Evolutionary conservation across 2,329 filamentous ascomycete genomes (phyloP).

Genomic region (Coniella vitis): DNA sequence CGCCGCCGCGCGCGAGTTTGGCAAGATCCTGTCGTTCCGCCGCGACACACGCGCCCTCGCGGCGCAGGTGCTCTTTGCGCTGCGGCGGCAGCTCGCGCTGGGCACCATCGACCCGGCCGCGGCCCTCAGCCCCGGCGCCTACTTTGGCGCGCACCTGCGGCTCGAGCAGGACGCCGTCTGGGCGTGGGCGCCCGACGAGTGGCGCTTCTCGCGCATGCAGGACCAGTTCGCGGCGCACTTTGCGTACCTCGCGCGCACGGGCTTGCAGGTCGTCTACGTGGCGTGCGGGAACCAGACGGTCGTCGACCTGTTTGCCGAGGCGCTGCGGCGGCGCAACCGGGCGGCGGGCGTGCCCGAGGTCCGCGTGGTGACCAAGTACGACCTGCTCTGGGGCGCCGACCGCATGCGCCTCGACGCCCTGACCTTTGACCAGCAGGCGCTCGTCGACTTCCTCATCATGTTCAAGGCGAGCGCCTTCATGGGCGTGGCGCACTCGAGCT

Average conservation of each 20-base stretch:
- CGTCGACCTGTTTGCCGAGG: constrained; percentile 21
- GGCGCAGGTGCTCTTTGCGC: constrained; percentile 21
- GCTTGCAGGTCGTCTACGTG: constrained; percentile 24
- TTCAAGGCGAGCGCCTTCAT: constrained; percentile 27
- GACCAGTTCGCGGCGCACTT: constrained; percentile 27
- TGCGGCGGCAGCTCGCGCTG: constrained; percentile 17
- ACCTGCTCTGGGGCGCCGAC: constrained; percentile 21
- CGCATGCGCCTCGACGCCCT: constrained; percentile 19
- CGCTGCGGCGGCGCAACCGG: constrained; percentile 12
- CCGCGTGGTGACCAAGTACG: constrained; percentile 26
- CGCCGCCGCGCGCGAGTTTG: constrained; percentile 26
- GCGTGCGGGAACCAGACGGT: constrained; percentile 25
- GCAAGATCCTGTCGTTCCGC: constrained; percentile 28
- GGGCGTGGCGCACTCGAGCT: constrained; percentile 28
- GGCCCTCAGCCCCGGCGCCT: constrained; percentile 22
- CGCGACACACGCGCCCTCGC: constrained; percentile 25
- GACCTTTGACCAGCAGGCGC: constrained; percentile 28
- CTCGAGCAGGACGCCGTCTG: constrained; percentile 26
- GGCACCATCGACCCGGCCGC: constrained; percentile 20
- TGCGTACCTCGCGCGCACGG: constrained; percentile 20
- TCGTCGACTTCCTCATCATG: constrained; percentile 28
- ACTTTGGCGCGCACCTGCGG: constrained; percentile 26
- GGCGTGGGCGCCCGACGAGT: constrained; percentile 25
- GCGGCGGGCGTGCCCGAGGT: constrained; percentile 11
- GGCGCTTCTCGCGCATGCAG: constrained; percentile 25